Conservation (phyloP, 2,329 filamentous ascomycete genomes). For the Metarhizium anisopliae region DNA sequence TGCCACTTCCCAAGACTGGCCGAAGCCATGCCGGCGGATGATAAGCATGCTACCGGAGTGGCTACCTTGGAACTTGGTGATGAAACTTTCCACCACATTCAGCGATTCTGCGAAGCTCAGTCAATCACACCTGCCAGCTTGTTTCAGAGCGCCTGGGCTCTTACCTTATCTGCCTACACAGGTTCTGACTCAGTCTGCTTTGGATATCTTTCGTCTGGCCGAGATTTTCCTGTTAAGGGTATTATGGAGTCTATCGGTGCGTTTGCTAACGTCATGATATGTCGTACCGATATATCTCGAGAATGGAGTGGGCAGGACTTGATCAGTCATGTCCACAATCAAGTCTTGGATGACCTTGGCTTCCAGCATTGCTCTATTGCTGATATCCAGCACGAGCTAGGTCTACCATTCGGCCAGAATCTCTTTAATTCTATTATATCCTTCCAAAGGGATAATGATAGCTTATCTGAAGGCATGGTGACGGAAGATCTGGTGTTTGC, state of each 20-base stretch:
- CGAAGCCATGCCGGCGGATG: not conserved
- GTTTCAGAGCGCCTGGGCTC: slow-evolving; percentile 8
- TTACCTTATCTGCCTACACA: slow-evolving; percentile 8
- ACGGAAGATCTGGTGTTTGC: slow-evolving; percentile 1
- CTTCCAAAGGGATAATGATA: slow-evolving; percentile 14
- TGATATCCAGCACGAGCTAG: slow-evolving; percentile 29
- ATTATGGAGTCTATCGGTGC: slow-evolving; percentile 6
- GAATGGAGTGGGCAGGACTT: not conserved
- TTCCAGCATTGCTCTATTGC: slow-evolving; percentile 42
- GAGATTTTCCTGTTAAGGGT: slow-evolving; percentile 5
- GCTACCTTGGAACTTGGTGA: not conserved
- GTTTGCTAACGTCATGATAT: slow-evolving; percentile 8
- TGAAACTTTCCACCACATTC: not conserved
- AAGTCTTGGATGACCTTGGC: slow-evolving; percentile 35
- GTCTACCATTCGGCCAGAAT: slow-evolving; percentile 7
- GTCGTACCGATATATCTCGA: slow-evolving; percentile 15
- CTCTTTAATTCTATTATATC: slow-evolving; percentile 25
- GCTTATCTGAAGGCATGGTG: not conserved
- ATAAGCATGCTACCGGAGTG: not conserved
- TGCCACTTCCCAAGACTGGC: slow-evolving; percentile 4
- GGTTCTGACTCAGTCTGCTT: slow-evolving; percentile 6
- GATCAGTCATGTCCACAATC: slow-evolving; percentile 24
- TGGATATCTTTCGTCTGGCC: slow-evolving; percentile 8
- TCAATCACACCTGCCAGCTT: slow-evolving; percentile 6
- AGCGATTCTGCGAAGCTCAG: not conserved